Evolutionary conservation across 2,329 filamentous ascomycete species (phyloP).

Genomic region (Hirsutella rhossiliensis): DNA sequence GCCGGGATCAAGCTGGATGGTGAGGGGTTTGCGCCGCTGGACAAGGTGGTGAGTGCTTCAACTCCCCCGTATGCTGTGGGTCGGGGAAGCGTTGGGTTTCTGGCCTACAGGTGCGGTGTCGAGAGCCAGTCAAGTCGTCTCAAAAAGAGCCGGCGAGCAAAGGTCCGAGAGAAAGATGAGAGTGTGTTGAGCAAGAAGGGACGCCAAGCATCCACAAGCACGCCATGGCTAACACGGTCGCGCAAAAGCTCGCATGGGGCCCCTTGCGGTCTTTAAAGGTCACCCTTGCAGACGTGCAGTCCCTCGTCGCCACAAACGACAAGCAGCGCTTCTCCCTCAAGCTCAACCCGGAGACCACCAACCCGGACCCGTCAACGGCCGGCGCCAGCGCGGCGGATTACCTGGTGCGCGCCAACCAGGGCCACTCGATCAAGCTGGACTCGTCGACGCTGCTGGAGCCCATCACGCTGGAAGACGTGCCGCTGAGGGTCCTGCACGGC

Average conservation of each 20-base stretch:
- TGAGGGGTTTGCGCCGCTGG: slow-evolving; percentile 47
- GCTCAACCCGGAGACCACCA: slow-evolving; percentile 26
- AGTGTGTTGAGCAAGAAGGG: too few relatives aligned
- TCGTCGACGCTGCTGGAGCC: slow-evolving; percentile 59
- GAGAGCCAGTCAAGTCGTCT: too few relatives aligned
- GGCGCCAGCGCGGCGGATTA: slow-evolving; percentile 49
- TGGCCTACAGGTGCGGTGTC: too few relatives aligned
- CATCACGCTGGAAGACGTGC: slow-evolving; percentile 51
- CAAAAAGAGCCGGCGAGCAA: too few relatives aligned
- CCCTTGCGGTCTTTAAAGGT: slow-evolving; percentile 56
- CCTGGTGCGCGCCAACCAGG: slow-evolving; percentile 91
- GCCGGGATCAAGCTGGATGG: slow-evolving; percentile 45
- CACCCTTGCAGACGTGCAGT: slow-evolving; percentile 62
- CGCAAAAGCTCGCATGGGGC: slow-evolving; percentile 35
- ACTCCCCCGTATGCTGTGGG: too few relatives aligned
- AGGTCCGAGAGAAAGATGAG: background rate
- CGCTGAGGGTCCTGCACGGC: slow-evolving; percentile 66
- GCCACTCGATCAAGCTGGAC: slow-evolving; percentile 71
- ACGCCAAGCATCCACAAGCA: too few relatives aligned
- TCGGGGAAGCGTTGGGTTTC: background rate
- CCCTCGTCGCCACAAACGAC: slow-evolving; percentile 61
- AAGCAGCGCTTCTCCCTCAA: slow-evolving; percentile 87
- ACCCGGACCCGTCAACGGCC: slow-evolving; percentile 10
- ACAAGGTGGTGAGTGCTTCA: slow-evolving; percentile 40
- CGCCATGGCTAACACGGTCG: background rate